Conservation (phyloP, 1,284 basidiomycete genomes). For the Schizophyllum amplum region DNA sequence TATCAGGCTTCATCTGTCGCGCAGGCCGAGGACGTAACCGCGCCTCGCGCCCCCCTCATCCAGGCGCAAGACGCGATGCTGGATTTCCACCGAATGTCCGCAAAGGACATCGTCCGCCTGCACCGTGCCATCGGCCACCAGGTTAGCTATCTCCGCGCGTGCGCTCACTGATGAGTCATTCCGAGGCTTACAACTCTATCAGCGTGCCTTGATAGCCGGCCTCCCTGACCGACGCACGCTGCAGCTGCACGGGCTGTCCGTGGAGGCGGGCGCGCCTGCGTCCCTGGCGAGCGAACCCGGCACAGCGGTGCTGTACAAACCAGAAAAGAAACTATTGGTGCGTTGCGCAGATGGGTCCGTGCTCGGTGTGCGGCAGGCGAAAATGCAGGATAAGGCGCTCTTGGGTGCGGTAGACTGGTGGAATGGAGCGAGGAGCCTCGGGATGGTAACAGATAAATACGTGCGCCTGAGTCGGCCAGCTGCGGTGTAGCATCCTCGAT, state of each 20-base stretch:
- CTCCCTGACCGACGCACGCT: slow-evolving; percentile 35
- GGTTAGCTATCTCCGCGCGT: slow-evolving; percentile 26
- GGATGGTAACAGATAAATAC: slow-evolving; percentile 12
- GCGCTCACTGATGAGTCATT: slow-evolving; percentile 5
- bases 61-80: slow-evolving; percentile 43
- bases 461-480: neutral
- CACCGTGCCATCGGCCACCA: slow-evolving; percentile 73
- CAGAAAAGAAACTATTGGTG: slow-evolving; percentile 31
- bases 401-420: slow-evolving; percentile 40
- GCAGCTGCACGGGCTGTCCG: slow-evolving; percentile 28
- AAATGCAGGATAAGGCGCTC: slow-evolving; percentile 38
- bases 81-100: slow-evolving; percentile 51
- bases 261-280: slow-evolving; percentile 2
- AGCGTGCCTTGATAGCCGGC: slow-evolving; percentile 40
- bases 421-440: slow-evolving; percentile 42
- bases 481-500: neutral
- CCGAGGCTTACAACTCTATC: neutral
- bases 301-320: slow-evolving; percentile 31
- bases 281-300: slow-evolving; percentile 28
- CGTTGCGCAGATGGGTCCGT: slow-evolving; percentile 42
- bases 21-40: slow-evolving; percentile 26
- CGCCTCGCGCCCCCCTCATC: slow-evolving; percentile 58
- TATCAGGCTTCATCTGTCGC: slow-evolving; percentile 35
- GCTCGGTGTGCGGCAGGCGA: slow-evolving; percentile 53
- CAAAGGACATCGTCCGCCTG: slow-evolving; percentile 44